Conservation (phyloP, 108 stramenopile genomes). For the Mayamaea pseudoterrestris region DNA sequence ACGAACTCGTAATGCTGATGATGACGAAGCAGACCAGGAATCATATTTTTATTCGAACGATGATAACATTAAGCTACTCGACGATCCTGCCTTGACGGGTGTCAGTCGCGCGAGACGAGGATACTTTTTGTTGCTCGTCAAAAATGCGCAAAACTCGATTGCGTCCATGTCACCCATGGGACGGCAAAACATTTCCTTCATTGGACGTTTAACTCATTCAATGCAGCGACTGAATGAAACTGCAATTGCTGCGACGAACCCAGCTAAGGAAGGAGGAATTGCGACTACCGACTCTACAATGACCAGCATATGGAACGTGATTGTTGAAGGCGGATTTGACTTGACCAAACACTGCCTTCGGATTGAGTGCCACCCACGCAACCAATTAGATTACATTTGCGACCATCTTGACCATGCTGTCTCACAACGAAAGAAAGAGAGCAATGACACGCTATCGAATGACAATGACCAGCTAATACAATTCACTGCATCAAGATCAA, state of each 20-base stretch:
- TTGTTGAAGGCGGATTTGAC: not conserved
- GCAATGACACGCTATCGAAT: too few relatives aligned
- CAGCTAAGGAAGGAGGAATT: too few relatives aligned
- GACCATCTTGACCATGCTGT: too few relatives aligned
- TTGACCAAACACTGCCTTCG: slow-evolving; percentile 2
- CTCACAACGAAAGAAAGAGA: too few relatives aligned
- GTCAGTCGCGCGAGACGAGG: slow-evolving; percentile 11
- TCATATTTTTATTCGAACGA: too few relatives aligned
- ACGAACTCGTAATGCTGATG: too few relatives aligned
- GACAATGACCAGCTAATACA: slow-evolving; percentile 10
- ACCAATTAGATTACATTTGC: too few relatives aligned
- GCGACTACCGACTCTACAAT: too few relatives aligned
- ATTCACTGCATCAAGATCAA: slow-evolving; percentile 6
- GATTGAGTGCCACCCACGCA: slow-evolving; percentile 4
- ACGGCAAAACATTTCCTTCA: slow-evolving; percentile 40
- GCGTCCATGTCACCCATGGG: slow-evolving; percentile 25
- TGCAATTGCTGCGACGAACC: not conserved
- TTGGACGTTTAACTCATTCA: slow-evolving; percentile 22
- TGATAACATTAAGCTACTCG: too few relatives aligned
- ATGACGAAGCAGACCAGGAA: too few relatives aligned
- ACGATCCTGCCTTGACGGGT: not conserved
- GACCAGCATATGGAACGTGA: not conserved
- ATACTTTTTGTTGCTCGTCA: slow-evolving; percentile 3
- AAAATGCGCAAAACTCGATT: not conserved
- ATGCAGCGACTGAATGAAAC: not conserved